Conservation (phyloP, 169 alveolate species). For the Babesia ovata region DNA sequence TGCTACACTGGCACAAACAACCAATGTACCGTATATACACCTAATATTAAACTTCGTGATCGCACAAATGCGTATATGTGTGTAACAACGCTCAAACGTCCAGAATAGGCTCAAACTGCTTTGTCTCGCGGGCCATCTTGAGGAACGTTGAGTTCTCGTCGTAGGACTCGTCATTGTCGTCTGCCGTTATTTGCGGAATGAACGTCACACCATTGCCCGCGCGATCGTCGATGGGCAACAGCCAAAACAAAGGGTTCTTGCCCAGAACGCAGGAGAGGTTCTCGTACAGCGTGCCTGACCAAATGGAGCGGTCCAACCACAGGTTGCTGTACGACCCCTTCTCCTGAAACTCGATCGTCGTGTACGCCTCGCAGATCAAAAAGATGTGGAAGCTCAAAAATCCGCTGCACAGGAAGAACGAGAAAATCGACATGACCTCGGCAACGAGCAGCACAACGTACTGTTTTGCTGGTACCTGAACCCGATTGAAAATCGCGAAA, state of each 20-base stretch:
- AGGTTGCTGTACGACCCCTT: conserved; percentile 68
- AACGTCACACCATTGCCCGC: conserved; percentile 69
- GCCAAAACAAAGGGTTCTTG: conserved; percentile 71
- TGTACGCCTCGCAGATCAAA: conserved; percentile 74
- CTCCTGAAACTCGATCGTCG: conserved; percentile 88
- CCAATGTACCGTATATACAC: not conserved
- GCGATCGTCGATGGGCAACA: conserved; percentile 69
- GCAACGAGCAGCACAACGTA: conserved; percentile 77
- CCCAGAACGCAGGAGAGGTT: conserved; percentile 69
- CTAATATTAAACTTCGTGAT: not conserved
- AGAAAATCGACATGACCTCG: conserved; percentile 78
- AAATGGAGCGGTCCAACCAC: conserved; percentile 47
- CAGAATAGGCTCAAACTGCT: conserved; percentile 55
- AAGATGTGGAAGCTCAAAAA: conserved; percentile 82
- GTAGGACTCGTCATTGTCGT: conserved; percentile 21
- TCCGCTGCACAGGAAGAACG: conserved; percentile 70
- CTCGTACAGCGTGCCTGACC: conserved; percentile 69
- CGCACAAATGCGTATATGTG: too few species aligned
- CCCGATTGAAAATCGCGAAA: not conserved
- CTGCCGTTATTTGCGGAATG: conserved; percentile 8
- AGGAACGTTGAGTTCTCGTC: conserved; percentile 54
- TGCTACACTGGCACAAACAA: not conserved
- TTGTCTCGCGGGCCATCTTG: conserved; percentile 59
- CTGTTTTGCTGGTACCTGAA: conserved; percentile 77
- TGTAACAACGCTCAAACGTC: conserved; percentile 19